Evolutionary conservation across 192 early-diverging fungal genomes (phyloP).

Genomic region (Backusella circina): DNA sequence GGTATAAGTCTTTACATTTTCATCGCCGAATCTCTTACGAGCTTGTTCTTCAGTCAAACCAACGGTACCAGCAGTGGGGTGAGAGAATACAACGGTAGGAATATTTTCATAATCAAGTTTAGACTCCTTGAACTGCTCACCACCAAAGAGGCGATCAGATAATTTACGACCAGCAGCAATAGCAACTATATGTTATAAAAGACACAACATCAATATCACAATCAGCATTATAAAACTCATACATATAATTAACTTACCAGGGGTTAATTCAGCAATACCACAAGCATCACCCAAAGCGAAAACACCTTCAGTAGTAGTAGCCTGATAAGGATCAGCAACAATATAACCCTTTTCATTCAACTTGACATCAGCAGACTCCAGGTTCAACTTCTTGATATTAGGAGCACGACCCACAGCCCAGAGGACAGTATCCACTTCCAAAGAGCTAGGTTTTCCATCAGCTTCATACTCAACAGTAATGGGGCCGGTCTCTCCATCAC

Average conservation of each 20-base stretch:
- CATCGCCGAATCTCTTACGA: slow-evolving; percentile 63
- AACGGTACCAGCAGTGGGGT: slow-evolving; percentile 83
- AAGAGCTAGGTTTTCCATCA: slow-evolving; percentile 36
- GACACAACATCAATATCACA: background rate
- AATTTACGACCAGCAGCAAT: slow-evolving; percentile 92
- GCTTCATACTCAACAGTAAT: slow-evolving; percentile 48
- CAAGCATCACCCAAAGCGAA: slow-evolving; percentile 95
- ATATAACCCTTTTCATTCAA: slow-evolving; percentile 71
- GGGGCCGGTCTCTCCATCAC: slow-evolving; percentile 44
- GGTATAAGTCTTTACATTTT: slow-evolving; percentile 82
- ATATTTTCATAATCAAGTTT: slow-evolving; percentile 94
- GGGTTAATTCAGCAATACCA: slow-evolving; percentile 89
- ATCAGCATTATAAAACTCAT: background rate
- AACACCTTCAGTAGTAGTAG: slow-evolving; percentile 65
- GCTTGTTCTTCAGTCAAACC: slow-evolving; percentile 91
- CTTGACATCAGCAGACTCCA: slow-evolving; percentile 62
- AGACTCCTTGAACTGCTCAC: slow-evolving; percentile 58
- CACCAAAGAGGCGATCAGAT: slow-evolving; percentile 90
- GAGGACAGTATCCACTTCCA: slow-evolving; percentile 79
- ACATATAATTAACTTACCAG: slow-evolving; percentile 44
- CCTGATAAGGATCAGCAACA: slow-evolving; percentile 82
- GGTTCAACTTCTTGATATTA: slow-evolving; percentile 65
- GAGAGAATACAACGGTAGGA: slow-evolving; percentile 94
- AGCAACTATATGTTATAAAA: slow-evolving; percentile 59
- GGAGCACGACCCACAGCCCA: slow-evolving; percentile 92